Evolutionary conservation across 495 filamentous ascomycete genomes (phyloP).

Genomic region (Thermothielavioides terrestris): DNA sequence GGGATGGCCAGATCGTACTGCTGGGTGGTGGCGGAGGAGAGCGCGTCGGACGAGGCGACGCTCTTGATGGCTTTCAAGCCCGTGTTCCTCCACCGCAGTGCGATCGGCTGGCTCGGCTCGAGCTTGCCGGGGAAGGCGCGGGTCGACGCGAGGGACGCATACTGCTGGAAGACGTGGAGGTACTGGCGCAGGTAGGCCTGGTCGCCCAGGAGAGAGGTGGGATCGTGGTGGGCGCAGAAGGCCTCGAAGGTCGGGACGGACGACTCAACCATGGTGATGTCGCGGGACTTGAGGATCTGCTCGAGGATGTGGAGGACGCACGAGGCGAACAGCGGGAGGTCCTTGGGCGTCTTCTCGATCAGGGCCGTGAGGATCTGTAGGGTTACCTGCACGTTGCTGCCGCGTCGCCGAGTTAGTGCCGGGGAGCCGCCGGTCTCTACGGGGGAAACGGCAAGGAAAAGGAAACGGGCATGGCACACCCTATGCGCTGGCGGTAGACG

Average conservation of each 20-base stretch:
- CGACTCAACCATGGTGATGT: slow-evolving; percentile 83
- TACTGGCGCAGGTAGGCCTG: slow-evolving; percentile 77
- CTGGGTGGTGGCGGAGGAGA: slow-evolving; percentile 62
- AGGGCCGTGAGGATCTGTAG: slow-evolving; percentile 79
- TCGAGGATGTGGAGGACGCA: slow-evolving; percentile 72
- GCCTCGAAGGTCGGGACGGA: slow-evolving; percentile 74
- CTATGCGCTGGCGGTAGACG: slow-evolving; percentile 70
- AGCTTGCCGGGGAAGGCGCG: slow-evolving; percentile 39
- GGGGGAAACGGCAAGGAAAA: neutral
- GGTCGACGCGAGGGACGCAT: slow-evolving; percentile 67
- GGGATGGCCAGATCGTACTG: slow-evolving; percentile 70
- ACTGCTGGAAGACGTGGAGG: slow-evolving; percentile 64
- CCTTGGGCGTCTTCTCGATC: slow-evolving; percentile 84
- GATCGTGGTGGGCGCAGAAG: slow-evolving; percentile 75
- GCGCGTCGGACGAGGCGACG: slow-evolving; percentile 65
- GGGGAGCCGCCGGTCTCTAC: neutral
- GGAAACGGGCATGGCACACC: slow-evolving; percentile 44
- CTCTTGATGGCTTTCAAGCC: slow-evolving; percentile 73
- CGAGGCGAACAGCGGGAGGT: slow-evolving; percentile 76
- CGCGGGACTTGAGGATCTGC: slow-evolving; percentile 65
- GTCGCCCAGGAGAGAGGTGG: slow-evolving; percentile 65
- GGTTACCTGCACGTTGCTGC: slow-evolving; percentile 85
- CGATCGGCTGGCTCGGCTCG: slow-evolving; percentile 56
- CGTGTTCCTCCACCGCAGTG: slow-evolving; percentile 74
- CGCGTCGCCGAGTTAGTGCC: neutral